Conservation (phyloP, 768 basidiomycete species). For the Hypholoma sublateritium region DNA sequence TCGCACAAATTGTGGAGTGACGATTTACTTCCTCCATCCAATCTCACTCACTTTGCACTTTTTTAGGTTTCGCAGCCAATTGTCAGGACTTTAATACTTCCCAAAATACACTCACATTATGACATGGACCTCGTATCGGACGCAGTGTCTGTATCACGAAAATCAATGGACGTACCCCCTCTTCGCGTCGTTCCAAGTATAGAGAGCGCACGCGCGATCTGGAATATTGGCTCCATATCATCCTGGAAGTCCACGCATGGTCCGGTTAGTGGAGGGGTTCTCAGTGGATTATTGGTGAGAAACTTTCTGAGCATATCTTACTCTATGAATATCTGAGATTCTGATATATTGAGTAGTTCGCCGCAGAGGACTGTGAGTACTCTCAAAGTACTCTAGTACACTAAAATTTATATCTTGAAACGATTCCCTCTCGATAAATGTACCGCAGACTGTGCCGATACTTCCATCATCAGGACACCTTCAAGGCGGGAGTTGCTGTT, state of each 20-base stretch:
- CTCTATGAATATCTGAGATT: no score
- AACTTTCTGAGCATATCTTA: neutral
- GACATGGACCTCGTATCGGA: slow-evolving; percentile 66
- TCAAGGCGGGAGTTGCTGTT: slow-evolving; percentile 79
- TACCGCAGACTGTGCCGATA: slow-evolving; percentile 81
- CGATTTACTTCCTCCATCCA: neutral
- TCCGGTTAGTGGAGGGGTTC: slow-evolving; percentile 44
- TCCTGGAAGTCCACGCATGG: slow-evolving; percentile 59
- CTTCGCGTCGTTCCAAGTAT: slow-evolving; percentile 72
- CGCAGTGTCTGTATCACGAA: slow-evolving; percentile 34
- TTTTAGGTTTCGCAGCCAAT: slow-evolving; percentile 31
- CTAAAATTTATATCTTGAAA: no score
- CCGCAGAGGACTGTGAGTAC: slow-evolving; percentile 85
- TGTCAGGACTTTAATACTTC: slow-evolving; percentile 74
- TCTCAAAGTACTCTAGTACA: no score
- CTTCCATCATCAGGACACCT: slow-evolving; percentile 73
- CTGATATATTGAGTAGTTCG: slow-evolving; percentile 58
- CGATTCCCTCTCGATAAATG: neutral
- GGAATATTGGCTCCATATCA: slow-evolving; percentile 70
- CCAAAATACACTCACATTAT: slow-evolving; percentile 73
- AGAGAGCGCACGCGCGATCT: slow-evolving; percentile 76
- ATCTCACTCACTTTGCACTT: neutral
- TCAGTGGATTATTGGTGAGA: slow-evolving; percentile 68
- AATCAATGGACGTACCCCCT: slow-evolving; percentile 34
- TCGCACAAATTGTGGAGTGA: slow-evolving; percentile 53